These are phyloP conservation scores for Kodamaea derodonti DNA, from an alignment of 1,139 yeast genomes.

Conservation along the genomic window DNA sequence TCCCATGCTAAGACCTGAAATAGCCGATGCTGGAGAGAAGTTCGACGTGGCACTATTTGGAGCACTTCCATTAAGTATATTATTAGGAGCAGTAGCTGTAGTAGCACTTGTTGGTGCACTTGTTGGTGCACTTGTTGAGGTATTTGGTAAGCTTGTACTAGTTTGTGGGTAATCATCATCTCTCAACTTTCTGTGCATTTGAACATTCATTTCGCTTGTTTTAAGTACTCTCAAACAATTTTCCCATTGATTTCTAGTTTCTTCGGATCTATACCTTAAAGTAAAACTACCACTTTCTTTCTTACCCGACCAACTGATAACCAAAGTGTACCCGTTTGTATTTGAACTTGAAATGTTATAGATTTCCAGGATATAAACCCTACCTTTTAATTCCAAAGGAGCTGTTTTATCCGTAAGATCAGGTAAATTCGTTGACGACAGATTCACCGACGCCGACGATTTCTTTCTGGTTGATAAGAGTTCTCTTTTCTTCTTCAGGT, in stretches of 20 bases:
- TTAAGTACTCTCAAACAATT: constrained; percentile 47
- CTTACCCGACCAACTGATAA: constrained; percentile 75
- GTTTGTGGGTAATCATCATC: constrained; percentile 12
- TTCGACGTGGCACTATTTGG: not conserved
- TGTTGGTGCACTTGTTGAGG: constrained; percentile 8
- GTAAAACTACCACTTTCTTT: constrained; percentile 75
- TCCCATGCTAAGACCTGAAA: not conserved
- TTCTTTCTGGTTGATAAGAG: constrained; percentile 43
- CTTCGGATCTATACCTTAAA: constrained; percentile 67
- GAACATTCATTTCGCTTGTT: constrained; percentile 40
- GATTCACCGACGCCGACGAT: constrained; percentile 26
- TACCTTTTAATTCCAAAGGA: constrained; percentile 56
- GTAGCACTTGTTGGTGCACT: constrained; percentile 1
- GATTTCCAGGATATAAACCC: constrained; percentile 67
- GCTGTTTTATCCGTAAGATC: constrained; percentile 29
- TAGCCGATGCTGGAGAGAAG: not conserved
- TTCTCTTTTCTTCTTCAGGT: constrained; percentile 30
- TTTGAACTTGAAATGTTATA: constrained; percentile 48
- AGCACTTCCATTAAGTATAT: not conserved
- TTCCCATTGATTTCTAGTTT: constrained; percentile 69
- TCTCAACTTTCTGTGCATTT: constrained; percentile 35
- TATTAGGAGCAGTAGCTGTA: not conserved
- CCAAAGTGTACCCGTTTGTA: constrained; percentile 49
- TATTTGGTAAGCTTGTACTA: constrained; percentile 9
- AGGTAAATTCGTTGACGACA: constrained; percentile 35